phyloP scores from a whole-genome alignment of 2,329 filamentous ascomycete genomes.

The Venturia asperata region DNA sequence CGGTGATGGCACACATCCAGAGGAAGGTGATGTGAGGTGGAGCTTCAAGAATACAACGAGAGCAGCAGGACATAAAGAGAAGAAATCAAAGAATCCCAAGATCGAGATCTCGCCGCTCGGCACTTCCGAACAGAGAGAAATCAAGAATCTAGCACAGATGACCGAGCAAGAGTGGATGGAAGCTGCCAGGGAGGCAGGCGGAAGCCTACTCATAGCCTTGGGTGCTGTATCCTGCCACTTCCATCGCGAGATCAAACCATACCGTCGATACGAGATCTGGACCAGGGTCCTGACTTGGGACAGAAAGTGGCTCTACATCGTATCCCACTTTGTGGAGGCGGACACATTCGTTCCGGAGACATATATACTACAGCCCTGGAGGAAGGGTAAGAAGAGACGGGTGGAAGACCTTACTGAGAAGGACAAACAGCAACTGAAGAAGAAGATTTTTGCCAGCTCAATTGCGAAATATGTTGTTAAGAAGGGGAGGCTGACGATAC shows the following conservation, averaged over 20 bases:
- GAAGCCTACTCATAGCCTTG: conserved; percentile 36
- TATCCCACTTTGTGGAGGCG: conserved; percentile 42
- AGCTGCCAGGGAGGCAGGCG: conserved; percentile 11
- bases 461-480: conserved; percentile 46
- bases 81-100: conserved; percentile 3
- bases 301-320: conserved; percentile 44
- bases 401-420: conserved; percentile 22
- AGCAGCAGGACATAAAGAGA: conserved; percentile 13
- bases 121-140: neutral
- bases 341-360: conserved; percentile 25
- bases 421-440: conserved; percentile 33
- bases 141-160: conserved; percentile 7
- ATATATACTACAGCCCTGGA: conserved; percentile 43
- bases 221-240: conserved; percentile 44
- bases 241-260: conserved; percentile 41
- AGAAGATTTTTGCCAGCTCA: conserved; percentile 43
- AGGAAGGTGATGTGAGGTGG: conserved; percentile 22
- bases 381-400: conserved; percentile 25
- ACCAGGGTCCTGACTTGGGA: conserved; percentile 44
- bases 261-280: conserved; percentile 42
- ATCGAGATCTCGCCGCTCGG: conserved; percentile 7
- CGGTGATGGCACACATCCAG: conserved; percentile 21
- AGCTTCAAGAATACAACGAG: conserved; percentile 26
- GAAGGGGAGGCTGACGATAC: conserved; percentile 64
- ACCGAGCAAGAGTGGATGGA: conserved; percentile 19